A percentile compares a stretch with the other conserved stretches of the same genome.
Conservation (phyloP, 2,329 filamentous ascomycete species). For the Neofusicoccum sp. region DNA sequence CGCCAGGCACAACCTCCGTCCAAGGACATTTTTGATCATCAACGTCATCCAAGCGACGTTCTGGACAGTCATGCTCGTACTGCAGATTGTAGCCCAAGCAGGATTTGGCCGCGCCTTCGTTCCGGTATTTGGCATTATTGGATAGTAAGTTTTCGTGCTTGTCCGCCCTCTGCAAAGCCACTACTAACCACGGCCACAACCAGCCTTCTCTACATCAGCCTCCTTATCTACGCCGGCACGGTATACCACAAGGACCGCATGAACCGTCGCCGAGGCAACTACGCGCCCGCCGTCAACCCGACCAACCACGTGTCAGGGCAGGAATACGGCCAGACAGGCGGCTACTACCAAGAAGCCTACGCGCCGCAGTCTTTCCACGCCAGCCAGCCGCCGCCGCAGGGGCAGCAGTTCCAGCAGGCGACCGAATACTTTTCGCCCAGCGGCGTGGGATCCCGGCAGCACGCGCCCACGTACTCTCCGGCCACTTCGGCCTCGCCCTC, state of each 20-base stretch:
- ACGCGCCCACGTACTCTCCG: no score
- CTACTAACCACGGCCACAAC: not conserved
- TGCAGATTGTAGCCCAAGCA: slow-evolving; percentile 31
- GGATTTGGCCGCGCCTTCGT: slow-evolving; percentile 22
- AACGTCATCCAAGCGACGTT: slow-evolving; percentile 37
- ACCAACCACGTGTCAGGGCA: not conserved
- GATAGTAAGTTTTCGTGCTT: slow-evolving; percentile 39
- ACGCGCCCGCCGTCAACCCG: not conserved
- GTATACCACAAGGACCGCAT: slow-evolving; percentile 3
- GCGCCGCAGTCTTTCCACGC: not conserved
- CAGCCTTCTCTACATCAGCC: slow-evolving; percentile 13
- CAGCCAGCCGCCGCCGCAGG: not conserved
- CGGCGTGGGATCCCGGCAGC: no score
- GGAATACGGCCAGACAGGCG: not conserved
- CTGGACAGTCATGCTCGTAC: slow-evolving; percentile 31
- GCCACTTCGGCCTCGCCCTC: no score
- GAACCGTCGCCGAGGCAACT: not conserved
- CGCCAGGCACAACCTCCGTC: slow-evolving; percentile 31
- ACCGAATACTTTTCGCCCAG: not conserved
- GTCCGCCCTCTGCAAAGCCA: not conserved
- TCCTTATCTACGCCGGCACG: slow-evolving; percentile 12
- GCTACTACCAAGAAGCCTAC: not conserved
- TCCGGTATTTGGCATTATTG: slow-evolving; percentile 30
- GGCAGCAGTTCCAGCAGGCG: not conserved
- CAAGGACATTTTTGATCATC: slow-evolving; percentile 35